phyloP scores from a whole-genome alignment of 768 basidiomycete species.

The Amanita inopinata region DNA sequence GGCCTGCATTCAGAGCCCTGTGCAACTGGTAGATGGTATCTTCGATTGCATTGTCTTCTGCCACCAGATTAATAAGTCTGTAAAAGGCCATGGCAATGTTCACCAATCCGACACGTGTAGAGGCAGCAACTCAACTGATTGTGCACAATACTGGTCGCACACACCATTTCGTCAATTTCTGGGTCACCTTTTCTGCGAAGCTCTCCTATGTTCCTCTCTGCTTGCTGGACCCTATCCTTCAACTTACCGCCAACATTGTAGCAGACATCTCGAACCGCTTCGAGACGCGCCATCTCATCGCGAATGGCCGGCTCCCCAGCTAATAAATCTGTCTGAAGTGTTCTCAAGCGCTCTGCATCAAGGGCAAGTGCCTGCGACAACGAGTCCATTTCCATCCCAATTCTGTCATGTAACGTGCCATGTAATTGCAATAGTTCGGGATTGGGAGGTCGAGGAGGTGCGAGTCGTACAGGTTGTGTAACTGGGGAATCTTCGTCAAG shows the following conservation, averaged over 20 bases:
- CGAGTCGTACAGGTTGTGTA: constrained; percentile 20
- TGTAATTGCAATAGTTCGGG: constrained; percentile 83
- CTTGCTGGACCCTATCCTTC: constrained; percentile 50
- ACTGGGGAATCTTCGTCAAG: constrained; percentile 47
- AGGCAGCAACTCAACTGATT: constrained; percentile 66
- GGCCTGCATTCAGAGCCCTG: constrained; percentile 81
- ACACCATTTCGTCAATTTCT: constrained; percentile 93
- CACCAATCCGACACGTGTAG: constrained; percentile 5
- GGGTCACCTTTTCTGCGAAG: constrained; percentile 80
- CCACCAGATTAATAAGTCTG: constrained; percentile 91
- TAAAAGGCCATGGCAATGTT: constrained; percentile 9
- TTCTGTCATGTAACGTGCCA: constrained; percentile 62
- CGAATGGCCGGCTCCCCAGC: constrained; percentile 88
- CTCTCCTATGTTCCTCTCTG: constrained; percentile 67
- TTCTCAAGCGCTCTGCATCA: constrained; percentile 68
- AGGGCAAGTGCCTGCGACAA: constrained; percentile 51
- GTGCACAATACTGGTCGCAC: constrained; percentile 90
- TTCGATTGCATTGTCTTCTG: constrained; percentile 98
- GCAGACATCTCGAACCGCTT: constrained; percentile 91
- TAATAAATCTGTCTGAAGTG: constrained; percentile 76
- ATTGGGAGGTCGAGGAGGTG: constrained; percentile 78
- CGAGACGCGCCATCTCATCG: constrained; percentile 92
- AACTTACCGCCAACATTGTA: constrained; percentile 63
- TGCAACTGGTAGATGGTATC: constrained; percentile 97
- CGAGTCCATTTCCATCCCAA: constrained; percentile 64